Percentiles rank a stretch among this genome's conserved stretches.
Conservation (phyloP, 2,329 filamentous ascomycete genomes). For the Macrophomina pseudophaseolina region DNA sequence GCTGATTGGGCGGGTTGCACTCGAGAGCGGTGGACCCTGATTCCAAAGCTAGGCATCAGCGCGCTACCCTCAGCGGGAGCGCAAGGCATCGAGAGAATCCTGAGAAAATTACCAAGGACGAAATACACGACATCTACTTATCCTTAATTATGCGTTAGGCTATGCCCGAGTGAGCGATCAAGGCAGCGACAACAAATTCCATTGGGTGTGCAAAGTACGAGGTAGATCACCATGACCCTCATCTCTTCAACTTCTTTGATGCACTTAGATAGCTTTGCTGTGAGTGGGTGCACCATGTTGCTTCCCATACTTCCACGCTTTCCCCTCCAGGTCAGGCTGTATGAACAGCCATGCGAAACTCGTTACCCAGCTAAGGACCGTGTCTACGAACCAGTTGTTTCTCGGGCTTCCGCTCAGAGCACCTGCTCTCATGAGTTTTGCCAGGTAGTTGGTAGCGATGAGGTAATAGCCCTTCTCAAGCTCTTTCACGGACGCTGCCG, state of each 20-base stretch:
- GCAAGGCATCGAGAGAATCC: no score
- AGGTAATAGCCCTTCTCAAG: slow-evolving; percentile 82
- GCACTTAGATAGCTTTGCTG: neutral
- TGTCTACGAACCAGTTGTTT: slow-evolving; percentile 60
- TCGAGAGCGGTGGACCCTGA: neutral
- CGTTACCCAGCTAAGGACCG: slow-evolving; percentile 59
- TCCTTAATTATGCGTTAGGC: no score
- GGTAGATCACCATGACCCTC: no score
- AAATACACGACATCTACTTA: no score
- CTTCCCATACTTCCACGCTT: slow-evolving; percentile 63
- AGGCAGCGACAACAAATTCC: no score
- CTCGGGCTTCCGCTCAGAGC: slow-evolving; percentile 58
- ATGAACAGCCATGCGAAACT: slow-evolving; percentile 62
- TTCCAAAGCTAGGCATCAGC: neutral
- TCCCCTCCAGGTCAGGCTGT: slow-evolving; percentile 61
- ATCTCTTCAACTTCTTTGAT: no score
- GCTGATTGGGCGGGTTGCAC: neutral
- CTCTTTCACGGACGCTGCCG: slow-evolving; percentile 69
- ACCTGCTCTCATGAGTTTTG: slow-evolving; percentile 70
- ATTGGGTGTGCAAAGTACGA: no score
- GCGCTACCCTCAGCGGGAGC: neutral
- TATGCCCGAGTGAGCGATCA: no score
- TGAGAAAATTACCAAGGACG: no score
- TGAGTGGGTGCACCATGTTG: slow-evolving; percentile 51
- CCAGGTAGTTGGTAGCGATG: slow-evolving; percentile 76